These are phyloP conservation scores for Metarhizium brunneum DNA, from an alignment of 2,329 filamentous ascomycete species.

Conservation along the genomic window DNA sequence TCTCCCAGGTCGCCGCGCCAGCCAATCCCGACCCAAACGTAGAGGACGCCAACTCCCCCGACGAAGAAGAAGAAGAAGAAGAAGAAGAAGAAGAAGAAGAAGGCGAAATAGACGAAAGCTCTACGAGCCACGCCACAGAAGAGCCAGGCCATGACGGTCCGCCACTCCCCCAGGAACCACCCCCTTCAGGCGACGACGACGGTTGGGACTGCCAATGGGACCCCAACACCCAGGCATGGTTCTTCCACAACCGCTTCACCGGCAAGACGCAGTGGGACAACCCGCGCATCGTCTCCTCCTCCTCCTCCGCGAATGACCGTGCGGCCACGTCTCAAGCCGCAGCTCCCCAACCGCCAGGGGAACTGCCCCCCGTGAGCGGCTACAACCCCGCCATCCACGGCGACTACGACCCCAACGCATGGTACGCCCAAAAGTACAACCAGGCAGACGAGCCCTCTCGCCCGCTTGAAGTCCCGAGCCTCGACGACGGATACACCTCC, in stretches of 20 bases:
- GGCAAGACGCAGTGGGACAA: conserved; percentile 76
- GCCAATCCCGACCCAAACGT: neutral
- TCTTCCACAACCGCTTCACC: conserved; percentile 79
- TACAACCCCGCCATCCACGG: conserved; percentile 97
- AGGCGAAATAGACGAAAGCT: conserved; percentile 3
- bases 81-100: conserved; percentile 1
- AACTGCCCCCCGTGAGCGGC: conserved; percentile 49
- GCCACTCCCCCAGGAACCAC: conserved; percentile 33
- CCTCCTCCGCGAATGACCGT: conserved; percentile 14
- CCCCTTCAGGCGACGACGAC: conserved; percentile 49
- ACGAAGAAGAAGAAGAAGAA: neutral
- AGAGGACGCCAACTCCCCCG: neutral
- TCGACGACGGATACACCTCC: conserved; percentile 50
- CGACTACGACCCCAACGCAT: conserved; percentile 91
- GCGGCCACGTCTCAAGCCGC: conserved; percentile 16
- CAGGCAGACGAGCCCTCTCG: conserved; percentile 22
- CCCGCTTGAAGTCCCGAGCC: conserved; percentile 11
- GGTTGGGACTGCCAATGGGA: conserved; percentile 84
- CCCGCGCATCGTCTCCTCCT: conserved; percentile 56
- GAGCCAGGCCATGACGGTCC: conserved; percentile 22
- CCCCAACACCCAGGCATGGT: conserved; percentile 56
- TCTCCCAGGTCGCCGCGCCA: conserved; percentile 4
- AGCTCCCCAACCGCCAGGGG: conserved; percentile 24
- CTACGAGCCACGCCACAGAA: conserved; percentile 22
- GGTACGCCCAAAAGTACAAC: conserved; percentile 64